Conservation (phyloP, 805 yeast genomes). For the Candida stauntonica region DNA sequence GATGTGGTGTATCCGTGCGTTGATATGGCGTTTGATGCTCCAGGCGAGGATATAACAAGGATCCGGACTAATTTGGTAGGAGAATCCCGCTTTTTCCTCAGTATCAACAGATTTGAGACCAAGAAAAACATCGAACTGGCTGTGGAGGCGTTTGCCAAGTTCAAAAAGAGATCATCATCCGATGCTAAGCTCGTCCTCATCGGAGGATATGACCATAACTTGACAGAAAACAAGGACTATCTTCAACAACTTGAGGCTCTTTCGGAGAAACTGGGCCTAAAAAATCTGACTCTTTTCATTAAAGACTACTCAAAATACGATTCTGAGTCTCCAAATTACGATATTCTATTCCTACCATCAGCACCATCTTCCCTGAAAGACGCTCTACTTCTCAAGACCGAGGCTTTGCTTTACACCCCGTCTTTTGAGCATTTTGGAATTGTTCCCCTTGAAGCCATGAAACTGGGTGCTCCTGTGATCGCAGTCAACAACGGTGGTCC, state of each 20-base stretch:
- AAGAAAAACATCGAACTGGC: conserved; percentile 83
- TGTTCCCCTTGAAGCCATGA: conserved; percentile 95
- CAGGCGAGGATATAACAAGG: conserved; percentile 16
- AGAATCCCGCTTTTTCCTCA: conserved; percentile 45
- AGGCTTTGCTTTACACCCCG: conserved; percentile 80
- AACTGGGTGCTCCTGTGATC: conserved; percentile 73
- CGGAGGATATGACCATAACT: conserved; percentile 86
- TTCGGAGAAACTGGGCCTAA: conserved; percentile 42
- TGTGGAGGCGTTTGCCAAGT: conserved; percentile 54
- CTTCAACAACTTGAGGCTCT: conserved; percentile 53
- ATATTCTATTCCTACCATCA: conserved; percentile 77
- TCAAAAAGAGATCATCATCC: conserved; percentile 25
- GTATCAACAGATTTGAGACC: conserved; percentile 85
- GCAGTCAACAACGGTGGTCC: conserved; percentile 95
- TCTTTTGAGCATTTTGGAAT: conserved; percentile 93
- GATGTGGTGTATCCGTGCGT: conserved; percentile 60
- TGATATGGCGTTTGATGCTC: conserved; percentile 36
- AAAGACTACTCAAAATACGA: conserved; percentile 24
- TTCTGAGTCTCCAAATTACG: conserved; percentile 24
- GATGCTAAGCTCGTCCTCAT: conserved; percentile 57
- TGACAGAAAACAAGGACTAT: conserved; percentile 71
- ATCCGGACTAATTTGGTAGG: conserved; percentile 19
- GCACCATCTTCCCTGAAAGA: conserved; percentile 63
- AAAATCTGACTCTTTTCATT: conserved; percentile 39
- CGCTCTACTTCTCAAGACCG: conserved; percentile 51